Base-by-base conservation (phyloP, 139 green algal genomes). In the Edaphochlamys debaryana region DNA sequence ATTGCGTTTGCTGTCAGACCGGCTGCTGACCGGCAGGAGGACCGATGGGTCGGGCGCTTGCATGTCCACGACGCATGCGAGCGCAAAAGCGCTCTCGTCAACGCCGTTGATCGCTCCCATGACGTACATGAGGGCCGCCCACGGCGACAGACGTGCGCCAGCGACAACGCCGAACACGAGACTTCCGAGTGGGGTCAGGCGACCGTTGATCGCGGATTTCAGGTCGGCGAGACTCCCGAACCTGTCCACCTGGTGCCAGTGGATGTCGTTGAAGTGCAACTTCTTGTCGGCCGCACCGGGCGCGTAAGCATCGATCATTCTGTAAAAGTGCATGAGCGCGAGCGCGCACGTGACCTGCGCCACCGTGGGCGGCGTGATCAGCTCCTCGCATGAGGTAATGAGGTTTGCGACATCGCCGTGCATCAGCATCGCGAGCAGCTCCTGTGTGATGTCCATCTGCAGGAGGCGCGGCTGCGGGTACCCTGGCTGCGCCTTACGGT, bases 391-490 rank as follows among this genome's bases (percentile, higher is more conserved):
- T 6, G 66, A 40, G 29, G 15, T 4, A 42, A 42, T 30, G 9
- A 67, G 48, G 23, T 11, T 32, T 50, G 17, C 13, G 32, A 69
- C 29, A 32, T 37, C 72, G 48, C 9, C 48, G 3, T 5, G 7
- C 9, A 13, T 67, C 32, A 80, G 17, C 32, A 67, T 32, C 32
- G 72, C 42, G 6, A 69, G 29, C 6, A 67, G 11, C 23, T 80
- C n/a, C 72, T 80, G 41, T 25, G 42, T 69, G 50, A 80, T 52
- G 72, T 80, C 72, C 32, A 32, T 67, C 4, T 15, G 4, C 9
- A 67, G 48, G 72, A 80, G 68, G 45, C 23, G 6, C 4, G 72
- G 72, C 4, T 50, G 19, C 6, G 72, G 72, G 50, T 45, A 80
- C 6, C 69, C 50, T 22, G 48, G 48, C 13, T 69, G 50, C 50